Percentiles rank a stretch among this genome's conserved stretches.
These are phyloP conservation scores for Fusarium miscanthi DNA, from an alignment of 2,329 filamentous ascomycete species.

Conservation along the genomic window DNA sequence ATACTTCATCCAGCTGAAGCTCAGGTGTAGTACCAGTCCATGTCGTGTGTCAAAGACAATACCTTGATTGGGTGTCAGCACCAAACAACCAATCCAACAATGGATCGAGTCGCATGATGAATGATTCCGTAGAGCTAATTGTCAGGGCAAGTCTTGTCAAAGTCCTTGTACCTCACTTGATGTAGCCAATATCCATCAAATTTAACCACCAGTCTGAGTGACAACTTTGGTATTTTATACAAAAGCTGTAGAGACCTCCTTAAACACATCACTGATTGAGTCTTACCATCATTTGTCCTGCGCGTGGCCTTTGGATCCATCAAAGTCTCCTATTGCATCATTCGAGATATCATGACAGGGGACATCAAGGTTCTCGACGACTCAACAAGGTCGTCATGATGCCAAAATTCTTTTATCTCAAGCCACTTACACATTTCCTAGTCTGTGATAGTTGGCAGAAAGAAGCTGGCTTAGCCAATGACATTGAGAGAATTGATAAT, in stretches of 20 bases:
- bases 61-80: too few species aligned
- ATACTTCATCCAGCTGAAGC: too few species aligned
- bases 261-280: background rate
- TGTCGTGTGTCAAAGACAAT: too few species aligned
- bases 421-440: background rate
- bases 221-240: too few species aligned
- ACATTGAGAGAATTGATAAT: conserved; percentile 3
- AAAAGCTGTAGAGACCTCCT: too few species aligned
- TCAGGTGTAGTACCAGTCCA: background rate
- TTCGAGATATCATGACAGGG: background rate
- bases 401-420: too few species aligned
- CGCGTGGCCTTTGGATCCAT: too few species aligned
- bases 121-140: too few species aligned
- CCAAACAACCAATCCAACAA: too few species aligned
- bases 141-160: background rate
- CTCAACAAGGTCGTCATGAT: background rate
- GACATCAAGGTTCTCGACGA: conserved; percentile 25
- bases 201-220: background rate
- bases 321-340: background rate
- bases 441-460: background rate
- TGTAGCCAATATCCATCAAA: fast-evolving
- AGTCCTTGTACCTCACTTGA: background rate
- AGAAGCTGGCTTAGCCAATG: background rate
- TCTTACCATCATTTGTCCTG: fast-evolving
- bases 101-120: fast-evolving